Percentiles rank a stretch among this genome's conserved stretches.
Evolutionary conservation across 2,329 filamentous ascomycete species (phyloP).

Genomic region (Nannizzia gypsea): DNA sequence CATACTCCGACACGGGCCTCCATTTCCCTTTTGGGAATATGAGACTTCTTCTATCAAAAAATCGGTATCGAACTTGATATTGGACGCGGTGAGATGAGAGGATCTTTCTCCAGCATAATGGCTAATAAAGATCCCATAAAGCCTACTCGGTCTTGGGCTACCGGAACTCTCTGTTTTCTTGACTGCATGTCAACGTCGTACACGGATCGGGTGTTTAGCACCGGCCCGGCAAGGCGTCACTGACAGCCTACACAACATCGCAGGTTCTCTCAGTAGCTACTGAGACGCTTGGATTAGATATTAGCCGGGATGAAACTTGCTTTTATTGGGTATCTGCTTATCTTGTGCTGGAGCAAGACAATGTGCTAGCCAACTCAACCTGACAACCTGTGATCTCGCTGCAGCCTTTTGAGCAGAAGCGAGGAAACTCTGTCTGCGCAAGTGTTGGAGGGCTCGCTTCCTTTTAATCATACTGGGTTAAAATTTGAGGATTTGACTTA

Average conservation of each 20-base stretch:
- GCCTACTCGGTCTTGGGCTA: too few relatives aligned
- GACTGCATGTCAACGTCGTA: too few relatives aligned
- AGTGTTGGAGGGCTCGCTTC: neutral
- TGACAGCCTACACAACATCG: too few relatives aligned
- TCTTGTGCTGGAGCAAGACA: neutral
- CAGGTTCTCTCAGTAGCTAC: too few relatives aligned
- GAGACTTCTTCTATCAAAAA: neutral
- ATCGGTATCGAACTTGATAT: neutral
- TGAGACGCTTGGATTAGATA: too few relatives aligned
- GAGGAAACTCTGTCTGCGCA: neutral
- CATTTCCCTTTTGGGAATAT: neutral
- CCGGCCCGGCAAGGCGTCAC: too few relatives aligned
- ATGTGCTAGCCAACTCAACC: neutral
- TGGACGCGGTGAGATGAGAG: neutral
- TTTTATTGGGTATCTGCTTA: neutral
- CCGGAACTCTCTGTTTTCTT: too few relatives aligned
- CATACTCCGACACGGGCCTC: neutral
- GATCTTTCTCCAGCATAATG: neutral
- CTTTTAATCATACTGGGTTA: neutral
- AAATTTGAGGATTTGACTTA: neutral
- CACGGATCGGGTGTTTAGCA: too few relatives aligned
- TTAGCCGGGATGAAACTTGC: too few relatives aligned
- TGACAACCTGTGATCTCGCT: neutral
- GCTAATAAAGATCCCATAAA: too few relatives aligned
- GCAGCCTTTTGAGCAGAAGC: neutral